A percentile compares a stretch with the other conserved stretches of the same genome.
These are phyloP conservation scores for Inonotus hispidus DNA, from an alignment of 1,284 basidiomycete species.

Conservation along the genomic window DNA sequence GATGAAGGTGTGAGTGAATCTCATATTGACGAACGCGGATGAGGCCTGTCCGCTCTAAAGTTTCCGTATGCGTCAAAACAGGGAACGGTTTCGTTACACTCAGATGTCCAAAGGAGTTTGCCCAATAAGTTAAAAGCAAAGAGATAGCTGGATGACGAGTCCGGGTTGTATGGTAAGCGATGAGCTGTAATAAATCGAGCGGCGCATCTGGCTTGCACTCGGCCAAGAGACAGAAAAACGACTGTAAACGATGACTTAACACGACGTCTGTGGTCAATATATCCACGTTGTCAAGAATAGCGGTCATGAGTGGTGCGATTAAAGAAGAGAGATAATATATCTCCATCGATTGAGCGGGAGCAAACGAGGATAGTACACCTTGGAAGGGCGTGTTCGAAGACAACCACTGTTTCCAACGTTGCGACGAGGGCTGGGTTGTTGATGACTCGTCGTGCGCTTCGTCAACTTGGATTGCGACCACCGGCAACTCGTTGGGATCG, in stretches of 20 bases:
- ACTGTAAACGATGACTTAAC: slow-evolving; percentile 48
- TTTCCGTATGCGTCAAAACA: slow-evolving; percentile 30
- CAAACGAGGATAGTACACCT: slow-evolving; percentile 43
- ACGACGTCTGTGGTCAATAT: slow-evolving; percentile 29
- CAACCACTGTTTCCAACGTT: slow-evolving; percentile 32
- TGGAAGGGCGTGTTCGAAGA: slow-evolving; percentile 19
- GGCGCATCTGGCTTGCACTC: slow-evolving; percentile 61
- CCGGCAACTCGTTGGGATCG: slow-evolving; percentile 27
- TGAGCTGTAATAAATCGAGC: slow-evolving; percentile 62
- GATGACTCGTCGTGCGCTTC: slow-evolving; percentile 37
- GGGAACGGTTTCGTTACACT: slow-evolving; percentile 47
- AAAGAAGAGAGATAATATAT: slow-evolving; percentile 58
- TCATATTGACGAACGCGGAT: slow-evolving; percentile 17
- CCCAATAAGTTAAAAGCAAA: slow-evolving; percentile 60
- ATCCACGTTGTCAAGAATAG: slow-evolving; percentile 52
- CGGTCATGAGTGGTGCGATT: slow-evolving; percentile 51
- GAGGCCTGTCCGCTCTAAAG: slow-evolving; percentile 9
- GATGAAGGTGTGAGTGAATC: slow-evolving; percentile 45
- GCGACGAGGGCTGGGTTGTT: slow-evolving; percentile 30
- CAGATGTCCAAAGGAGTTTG: slow-evolving; percentile 61
- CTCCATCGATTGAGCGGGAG: slow-evolving; percentile 48
- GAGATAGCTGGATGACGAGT: slow-evolving; percentile 51
- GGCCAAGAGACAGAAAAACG: slow-evolving; percentile 53
- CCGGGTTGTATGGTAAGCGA: slow-evolving; percentile 55
- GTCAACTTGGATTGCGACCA: slow-evolving; percentile 59